Percentiles rank a stretch among this genome's conserved stretches.
phyloP scores from a whole-genome alignment of 495 filamentous ascomycete genomes.

The Tuber microsphaerosporum region DNA sequence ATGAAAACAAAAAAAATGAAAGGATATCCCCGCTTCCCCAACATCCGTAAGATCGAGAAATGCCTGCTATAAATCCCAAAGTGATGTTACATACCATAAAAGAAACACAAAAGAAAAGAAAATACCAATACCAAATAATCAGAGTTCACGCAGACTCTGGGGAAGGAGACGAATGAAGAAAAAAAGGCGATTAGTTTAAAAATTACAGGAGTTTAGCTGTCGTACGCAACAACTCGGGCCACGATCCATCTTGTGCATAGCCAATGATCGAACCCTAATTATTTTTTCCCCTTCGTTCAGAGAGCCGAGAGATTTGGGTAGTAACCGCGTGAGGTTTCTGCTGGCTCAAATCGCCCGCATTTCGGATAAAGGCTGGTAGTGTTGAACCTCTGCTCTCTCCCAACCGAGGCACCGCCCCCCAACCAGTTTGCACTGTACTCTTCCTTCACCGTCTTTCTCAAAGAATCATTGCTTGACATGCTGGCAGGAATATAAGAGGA shows the following conservation, averaged over 20 bases:
- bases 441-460: constrained; percentile 38
- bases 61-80: constrained; percentile 33
- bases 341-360: constrained; percentile 39
- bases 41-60: constrained; percentile 16
- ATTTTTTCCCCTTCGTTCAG: constrained; percentile 5
- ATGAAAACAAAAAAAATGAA: constrained; percentile 18
- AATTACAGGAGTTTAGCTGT: constrained; percentile 28
- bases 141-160: not conserved
- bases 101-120: constrained; percentile 13
- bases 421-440: constrained; percentile 33
- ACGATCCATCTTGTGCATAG: not conserved
- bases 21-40: constrained; percentile 6
- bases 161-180: constrained; percentile 12
- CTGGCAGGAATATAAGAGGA: constrained; percentile 40
- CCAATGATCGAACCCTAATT: not conserved
- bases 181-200: constrained; percentile 27
- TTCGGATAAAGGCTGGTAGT: constrained; percentile 34
- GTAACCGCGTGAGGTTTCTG: constrained; percentile 41
- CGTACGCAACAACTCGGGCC: constrained; percentile 4
- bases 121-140: not conserved
- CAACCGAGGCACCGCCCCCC: constrained; percentile 26
- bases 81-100: constrained; percentile 36
- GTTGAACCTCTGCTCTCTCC: constrained; percentile 33
- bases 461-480: constrained; percentile 33
- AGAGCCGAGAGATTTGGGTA: constrained; percentile 40